Percentiles rank a stretch among this genome's conserved stretches.
phyloP scores from a whole-genome alignment of 345 rosid species.

The Cardamine occulta region DNA sequence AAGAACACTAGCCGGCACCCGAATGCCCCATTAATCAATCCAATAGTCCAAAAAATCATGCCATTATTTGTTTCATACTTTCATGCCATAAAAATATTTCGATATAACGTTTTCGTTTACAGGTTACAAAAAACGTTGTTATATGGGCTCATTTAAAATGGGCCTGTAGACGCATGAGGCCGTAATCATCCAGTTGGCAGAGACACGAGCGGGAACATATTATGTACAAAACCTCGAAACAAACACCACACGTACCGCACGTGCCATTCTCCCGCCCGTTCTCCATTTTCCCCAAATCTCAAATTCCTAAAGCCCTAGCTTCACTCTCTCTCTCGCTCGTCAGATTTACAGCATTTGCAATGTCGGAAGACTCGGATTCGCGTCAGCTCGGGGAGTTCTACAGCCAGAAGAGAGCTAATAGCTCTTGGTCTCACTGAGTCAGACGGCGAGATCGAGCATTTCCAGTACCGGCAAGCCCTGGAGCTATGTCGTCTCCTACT shows the following conservation, averaged over 20 bases:
- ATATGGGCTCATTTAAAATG: conserved; percentile 1
- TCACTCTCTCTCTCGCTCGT: conserved; percentile 4
- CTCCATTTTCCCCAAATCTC: conserved; percentile 35
- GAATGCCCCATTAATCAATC: too few relatives aligned
- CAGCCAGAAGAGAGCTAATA: conserved; percentile 27
- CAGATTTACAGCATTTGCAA: conserved; percentile 35
- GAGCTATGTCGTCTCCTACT: conserved; percentile 38
- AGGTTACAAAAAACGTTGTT: not conserved
- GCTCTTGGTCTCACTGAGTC: conserved; percentile 14
- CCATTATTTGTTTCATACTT: not conserved
- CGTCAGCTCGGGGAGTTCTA: not conserved
- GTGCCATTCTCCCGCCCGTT: conserved; percentile 46
- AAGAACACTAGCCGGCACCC: too few relatives aligned
- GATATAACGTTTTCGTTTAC: not conserved
- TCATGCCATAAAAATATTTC: not conserved
- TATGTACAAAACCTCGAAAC: conserved; percentile 24
- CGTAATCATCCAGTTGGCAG: not conserved
- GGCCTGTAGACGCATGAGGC: conserved; percentile 11
- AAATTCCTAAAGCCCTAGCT: conserved; percentile 34
- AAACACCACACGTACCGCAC: conserved; percentile 35
- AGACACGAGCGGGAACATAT: conserved; percentile 38
- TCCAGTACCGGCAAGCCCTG: conserved; percentile 29
- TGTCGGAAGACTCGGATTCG: conserved; percentile 24
- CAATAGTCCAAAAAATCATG: too few relatives aligned
- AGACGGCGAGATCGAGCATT: conserved; percentile 10